Percentiles rank a stretch among this genome's conserved stretches.
Evolutionary conservation across 768 basidiomycete species (phyloP).

Genomic region (Ramaria sp.): DNA sequence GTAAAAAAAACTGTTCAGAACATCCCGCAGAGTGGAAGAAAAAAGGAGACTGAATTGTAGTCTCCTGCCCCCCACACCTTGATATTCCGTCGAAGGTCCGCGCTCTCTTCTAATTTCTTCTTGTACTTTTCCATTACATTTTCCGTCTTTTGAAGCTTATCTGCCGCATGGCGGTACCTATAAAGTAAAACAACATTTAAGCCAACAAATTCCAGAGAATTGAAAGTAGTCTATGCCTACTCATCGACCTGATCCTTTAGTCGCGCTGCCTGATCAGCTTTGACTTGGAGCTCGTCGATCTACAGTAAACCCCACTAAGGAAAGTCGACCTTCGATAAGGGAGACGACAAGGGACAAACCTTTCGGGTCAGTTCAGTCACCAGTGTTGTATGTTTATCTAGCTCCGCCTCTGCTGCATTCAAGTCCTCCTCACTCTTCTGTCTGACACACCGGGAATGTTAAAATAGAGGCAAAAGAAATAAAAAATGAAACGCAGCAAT

Average conservation of each 20-base stretch:
- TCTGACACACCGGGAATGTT: constrained; percentile 32
- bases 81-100: constrained; percentile 37
- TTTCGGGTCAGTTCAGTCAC: constrained; percentile 67
- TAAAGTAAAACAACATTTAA: not conserved
- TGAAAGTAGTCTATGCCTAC: constrained; percentile 31
- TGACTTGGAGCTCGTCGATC: constrained; percentile 66
- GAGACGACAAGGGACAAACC: constrained; percentile 20
- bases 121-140: constrained; percentile 99
- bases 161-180: constrained; percentile 87
- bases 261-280: constrained; percentile 66
- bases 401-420: constrained; percentile 66
- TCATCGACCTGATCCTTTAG: constrained; percentile 95
- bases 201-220: not conserved
- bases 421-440: constrained; percentile 93
- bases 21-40: no score
- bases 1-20: not conserved
- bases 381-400: constrained; percentile 65
- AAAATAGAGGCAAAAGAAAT: no score
- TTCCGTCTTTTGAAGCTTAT: constrained; percentile 87
- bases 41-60: no score
- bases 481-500: no score
- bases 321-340: no score
- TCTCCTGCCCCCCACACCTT: constrained; percentile 22
- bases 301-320: no score
- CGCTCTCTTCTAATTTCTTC: constrained; percentile 93